Percentiles rank a stretch among this genome's conserved stretches.
Conservation (phyloP, 2,329 filamentous ascomycete species). For the Thermomyces lanuginosus region DNA sequence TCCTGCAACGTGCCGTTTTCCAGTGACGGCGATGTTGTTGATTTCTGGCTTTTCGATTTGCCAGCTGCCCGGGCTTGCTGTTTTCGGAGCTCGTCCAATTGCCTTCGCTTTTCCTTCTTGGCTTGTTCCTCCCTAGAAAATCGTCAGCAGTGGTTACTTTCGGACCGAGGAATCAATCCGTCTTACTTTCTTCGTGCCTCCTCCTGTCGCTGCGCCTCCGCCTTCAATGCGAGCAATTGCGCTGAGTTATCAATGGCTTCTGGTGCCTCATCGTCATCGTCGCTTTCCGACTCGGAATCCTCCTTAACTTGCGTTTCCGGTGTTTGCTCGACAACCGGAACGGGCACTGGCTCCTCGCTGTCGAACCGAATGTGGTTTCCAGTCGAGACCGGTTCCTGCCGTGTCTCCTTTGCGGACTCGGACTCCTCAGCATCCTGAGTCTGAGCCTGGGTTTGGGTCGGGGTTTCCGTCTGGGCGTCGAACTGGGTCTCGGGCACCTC, state of each 20-base stretch:
- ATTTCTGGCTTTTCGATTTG: constrained; percentile 17
- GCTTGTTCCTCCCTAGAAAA: constrained; percentile 20
- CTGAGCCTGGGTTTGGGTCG: neutral
- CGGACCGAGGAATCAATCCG: neutral
- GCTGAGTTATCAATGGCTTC: constrained; percentile 26
- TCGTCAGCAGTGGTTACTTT: constrained; percentile 1
- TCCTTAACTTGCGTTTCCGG: constrained; percentile 8
- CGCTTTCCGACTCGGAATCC: constrained; percentile 12
- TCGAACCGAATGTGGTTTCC: constrained; percentile 22
- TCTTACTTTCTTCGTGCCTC: constrained; percentile 22
- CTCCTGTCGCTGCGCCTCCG: constrained; percentile 23
- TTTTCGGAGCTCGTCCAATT: constrained; percentile 25
- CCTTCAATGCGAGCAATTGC: constrained; percentile 22
- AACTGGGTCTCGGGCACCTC: constrained; percentile 3
- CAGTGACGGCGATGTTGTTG: constrained; percentile 3
- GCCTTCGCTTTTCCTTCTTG: constrained; percentile 24
- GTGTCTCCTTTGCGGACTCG: neutral
- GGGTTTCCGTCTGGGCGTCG: neutral
- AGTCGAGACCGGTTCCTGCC: too few species aligned
- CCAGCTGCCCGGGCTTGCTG: constrained; percentile 19
- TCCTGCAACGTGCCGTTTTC: constrained; percentile 11
- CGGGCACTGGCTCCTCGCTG: constrained; percentile 23
- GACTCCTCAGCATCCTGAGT: neutral
- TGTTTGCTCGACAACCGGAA: constrained; percentile 9
- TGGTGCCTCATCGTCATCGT: constrained; percentile 27